A percentile compares a stretch with the other conserved stretches of the same genome.
These are phyloP conservation scores for Nemania sp. DNA, from an alignment of 2,329 filamentous ascomycete species.

Conservation along the genomic window DNA sequence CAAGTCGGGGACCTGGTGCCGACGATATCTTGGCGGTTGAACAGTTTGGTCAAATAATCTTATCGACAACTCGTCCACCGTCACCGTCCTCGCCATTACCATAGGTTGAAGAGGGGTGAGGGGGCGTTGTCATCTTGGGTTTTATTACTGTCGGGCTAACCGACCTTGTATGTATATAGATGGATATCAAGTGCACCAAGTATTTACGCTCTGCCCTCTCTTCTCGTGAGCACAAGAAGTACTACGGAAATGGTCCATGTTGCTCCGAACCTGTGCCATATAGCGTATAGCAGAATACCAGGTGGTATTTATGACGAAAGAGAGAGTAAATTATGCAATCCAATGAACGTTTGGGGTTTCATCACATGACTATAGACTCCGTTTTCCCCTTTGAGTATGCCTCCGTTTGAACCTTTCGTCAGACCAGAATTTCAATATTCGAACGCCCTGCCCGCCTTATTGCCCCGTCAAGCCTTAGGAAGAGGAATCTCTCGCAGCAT, in stretches of 20 bases:
- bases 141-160: too few relatives aligned
- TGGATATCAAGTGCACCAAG: too few relatives aligned
- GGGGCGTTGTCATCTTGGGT: too few relatives aligned
- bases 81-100: too few relatives aligned
- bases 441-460: neutral
- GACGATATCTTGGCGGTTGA: neutral
- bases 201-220: too few relatives aligned
- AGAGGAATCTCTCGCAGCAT: constrained; percentile 20
- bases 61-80: too few relatives aligned
- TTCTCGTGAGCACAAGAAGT: neutral
- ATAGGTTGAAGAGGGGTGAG: too few relatives aligned
- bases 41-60: neutral
- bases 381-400: neutral
- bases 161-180: too few relatives aligned
- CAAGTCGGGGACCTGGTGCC: too few relatives aligned
- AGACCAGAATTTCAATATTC: neutral
- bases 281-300: neutral
- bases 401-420: neutral
- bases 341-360: neutral
- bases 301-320: neutral
- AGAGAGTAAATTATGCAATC: neutral
- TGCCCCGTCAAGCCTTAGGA: neutral
- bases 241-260: neutral
- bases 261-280: neutral
- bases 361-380: constrained; percentile 1